Evolutionary conservation across 2,329 filamentous ascomycete genomes (phyloP).

Genomic region (Colletotrichum tofieldiae): DNA sequence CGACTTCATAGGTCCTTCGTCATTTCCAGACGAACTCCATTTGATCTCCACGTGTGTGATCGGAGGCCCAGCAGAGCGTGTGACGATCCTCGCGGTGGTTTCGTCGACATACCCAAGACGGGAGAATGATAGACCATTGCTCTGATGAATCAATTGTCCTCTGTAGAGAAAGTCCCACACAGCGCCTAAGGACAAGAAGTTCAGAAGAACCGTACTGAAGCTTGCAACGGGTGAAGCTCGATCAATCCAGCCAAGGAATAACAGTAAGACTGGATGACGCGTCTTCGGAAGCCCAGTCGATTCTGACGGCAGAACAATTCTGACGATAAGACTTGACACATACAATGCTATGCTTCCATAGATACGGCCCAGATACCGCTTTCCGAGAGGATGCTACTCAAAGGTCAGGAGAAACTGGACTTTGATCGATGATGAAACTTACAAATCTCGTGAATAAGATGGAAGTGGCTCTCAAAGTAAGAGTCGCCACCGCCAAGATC

Average conservation of each 20-base stretch:
- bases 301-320: neutral
- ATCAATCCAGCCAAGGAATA: slow-evolving; percentile 26
- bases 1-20: neutral
- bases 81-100: slow-evolving; percentile 71
- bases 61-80: slow-evolving; percentile 69
- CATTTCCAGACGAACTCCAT: slow-evolving; percentile 50
- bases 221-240: neutral
- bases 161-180: slow-evolving; percentile 70
- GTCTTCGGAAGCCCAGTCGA: neutral
- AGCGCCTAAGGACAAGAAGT: slow-evolving; percentile 15
- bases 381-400: slow-evolving; percentile 29
- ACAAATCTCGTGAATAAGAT: slow-evolving; percentile 32
- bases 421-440: neutral
- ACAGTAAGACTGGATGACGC: neutral
- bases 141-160: slow-evolving; percentile 69
- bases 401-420: neutral
- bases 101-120: slow-evolving; percentile 77
- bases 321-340: neutral
- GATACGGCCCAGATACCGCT: slow-evolving; percentile 23
- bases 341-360: slow-evolving; percentile 21
- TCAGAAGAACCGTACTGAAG: neutral
- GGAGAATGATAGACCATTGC: slow-evolving; percentile 71
- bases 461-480: slow-evolving; percentile 4
- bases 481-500: slow-evolving; percentile 14
- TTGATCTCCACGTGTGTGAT: slow-evolving; percentile 51